Base-by-base conservation (phyloP, 305 asterid genomes). In the Petunia hybrid region DNA sequence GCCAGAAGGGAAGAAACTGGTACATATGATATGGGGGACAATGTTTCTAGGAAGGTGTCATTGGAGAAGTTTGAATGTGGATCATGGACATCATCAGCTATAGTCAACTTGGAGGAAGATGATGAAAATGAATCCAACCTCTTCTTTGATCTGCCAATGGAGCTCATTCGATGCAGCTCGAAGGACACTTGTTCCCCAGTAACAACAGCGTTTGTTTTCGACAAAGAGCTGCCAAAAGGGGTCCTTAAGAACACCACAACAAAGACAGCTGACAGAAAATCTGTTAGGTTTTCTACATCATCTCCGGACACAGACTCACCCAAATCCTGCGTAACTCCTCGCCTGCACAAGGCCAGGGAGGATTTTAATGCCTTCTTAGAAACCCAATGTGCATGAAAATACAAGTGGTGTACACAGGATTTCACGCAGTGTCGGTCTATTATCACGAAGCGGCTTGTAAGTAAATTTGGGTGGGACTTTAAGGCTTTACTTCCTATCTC, bases 51-150 rank as follows among this genome's bases (percentile, higher is more conserved):
- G 67, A 88, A 91, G 81, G 92, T 87, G 39, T 95, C 97, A 5
- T 84, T 95, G 55, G 97, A 95, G 85, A 92, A 88, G 78, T 95
- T 95, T 22, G 98, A 95, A 82, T 95, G 98, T 68, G 97, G 93
- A 45, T 95, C 98, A 0, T 92, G 98, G 99, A 88, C 92, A 60
- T 95, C 97, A 78, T 91, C 97, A 0, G 88, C 90, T 12, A 65
- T 88, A 70, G 81, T 89, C 22, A 90, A 87, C 5, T 94, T 86
- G 4, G 13, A 40, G 3, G 92, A 83, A 22, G 89, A 79, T 10
- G 88, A 77, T 4, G 81, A 68, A 16, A 80, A 35, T 60, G 83
- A 82, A 2, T 88, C 97, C 4, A 91, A 61, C 80, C 90, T 88
- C 79, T 93, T 90, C 85, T 95, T 90, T 42, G 99, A 95, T 85